Evolutionary conservation across 23 red algal species (phyloP).

Genomic region (Gracilaria domingensis): DNA sequence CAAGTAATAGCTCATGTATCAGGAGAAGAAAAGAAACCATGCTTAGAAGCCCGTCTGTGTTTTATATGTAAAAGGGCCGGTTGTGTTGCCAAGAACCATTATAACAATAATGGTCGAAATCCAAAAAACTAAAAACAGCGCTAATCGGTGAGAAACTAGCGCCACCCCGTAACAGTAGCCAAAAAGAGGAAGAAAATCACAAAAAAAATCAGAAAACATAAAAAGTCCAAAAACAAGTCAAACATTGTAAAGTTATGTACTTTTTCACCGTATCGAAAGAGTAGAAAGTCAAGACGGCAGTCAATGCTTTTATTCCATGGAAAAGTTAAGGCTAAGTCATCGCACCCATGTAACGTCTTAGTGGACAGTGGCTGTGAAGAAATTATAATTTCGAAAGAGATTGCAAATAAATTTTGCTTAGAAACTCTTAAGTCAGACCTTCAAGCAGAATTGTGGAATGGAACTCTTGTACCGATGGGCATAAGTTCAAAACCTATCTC

Average conservation of each 20-base stretch:
- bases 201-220: too few relatives aligned
- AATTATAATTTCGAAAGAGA: conserved; percentile 20
- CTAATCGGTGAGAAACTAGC: too few relatives aligned
- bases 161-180: too few relatives aligned
- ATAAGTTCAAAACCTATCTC: background rate
- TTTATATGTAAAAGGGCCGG: conserved; percentile 3
- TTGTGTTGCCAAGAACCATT: conserved; percentile 12
- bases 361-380: conserved; percentile 19
- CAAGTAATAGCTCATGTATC: background rate
- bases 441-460: conserved; percentile 27
- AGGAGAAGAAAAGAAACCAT: conserved; percentile 8
- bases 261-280: too few relatives aligned
- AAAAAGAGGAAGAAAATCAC: too few relatives aligned
- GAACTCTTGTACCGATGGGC: conserved; percentile 32
- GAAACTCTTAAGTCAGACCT: conserved; percentile 1
- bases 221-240: too few relatives aligned
- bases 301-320: too few relatives aligned
- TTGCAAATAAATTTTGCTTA: conserved; percentile 35
- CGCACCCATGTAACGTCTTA: background rate
- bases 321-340: too few relatives aligned
- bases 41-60: background rate
- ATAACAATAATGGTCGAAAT: background rate
- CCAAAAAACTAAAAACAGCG: too few relatives aligned
- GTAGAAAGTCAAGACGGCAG: too few relatives aligned
- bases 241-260: too few relatives aligned